phyloP scores from a whole-genome alignment of 331 rosid species.

The Acacia pycnantha region DNA sequence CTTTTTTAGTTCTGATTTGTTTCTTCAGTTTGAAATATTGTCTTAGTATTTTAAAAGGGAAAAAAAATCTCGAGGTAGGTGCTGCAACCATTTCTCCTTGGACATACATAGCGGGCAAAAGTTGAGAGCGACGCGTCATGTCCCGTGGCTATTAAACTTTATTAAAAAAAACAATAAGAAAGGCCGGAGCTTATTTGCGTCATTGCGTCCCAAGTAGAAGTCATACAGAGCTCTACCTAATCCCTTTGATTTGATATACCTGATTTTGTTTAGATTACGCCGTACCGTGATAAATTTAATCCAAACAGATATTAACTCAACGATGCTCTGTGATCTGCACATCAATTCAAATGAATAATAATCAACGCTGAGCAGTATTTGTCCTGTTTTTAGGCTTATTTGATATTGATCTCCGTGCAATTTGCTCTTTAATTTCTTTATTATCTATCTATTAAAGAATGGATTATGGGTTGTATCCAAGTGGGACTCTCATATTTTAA shows the following conservation, averaged over 20 bases:
- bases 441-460: not conserved
- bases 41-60: not conserved
- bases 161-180: not conserved
- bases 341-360: constrained; percentile 33
- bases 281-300: constrained; percentile 5
- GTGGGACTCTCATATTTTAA: constrained; percentile 3
- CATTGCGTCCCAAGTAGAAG: not conserved
- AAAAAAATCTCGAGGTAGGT: constrained; percentile 8
- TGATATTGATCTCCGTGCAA: not conserved
- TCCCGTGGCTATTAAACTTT: not conserved
- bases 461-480: not conserved
- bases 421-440: constrained; percentile 2
- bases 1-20: not conserved
- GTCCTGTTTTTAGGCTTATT: constrained; percentile 7
- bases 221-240: constrained; percentile 35
- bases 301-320: constrained; percentile 11
- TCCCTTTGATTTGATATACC: constrained; percentile 30
- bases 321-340: constrained; percentile 38
- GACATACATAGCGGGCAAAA: constrained; percentile 12
- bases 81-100: constrained; percentile 5
- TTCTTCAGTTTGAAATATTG: not conserved
- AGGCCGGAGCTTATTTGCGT: constrained; percentile 5
- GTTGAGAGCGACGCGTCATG: constrained; percentile 21
- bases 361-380: constrained; percentile 14
- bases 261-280: constrained; percentile 19